Conservation (phyloP, 345 rosid species). For the Geranium rotundifolium region DNA sequence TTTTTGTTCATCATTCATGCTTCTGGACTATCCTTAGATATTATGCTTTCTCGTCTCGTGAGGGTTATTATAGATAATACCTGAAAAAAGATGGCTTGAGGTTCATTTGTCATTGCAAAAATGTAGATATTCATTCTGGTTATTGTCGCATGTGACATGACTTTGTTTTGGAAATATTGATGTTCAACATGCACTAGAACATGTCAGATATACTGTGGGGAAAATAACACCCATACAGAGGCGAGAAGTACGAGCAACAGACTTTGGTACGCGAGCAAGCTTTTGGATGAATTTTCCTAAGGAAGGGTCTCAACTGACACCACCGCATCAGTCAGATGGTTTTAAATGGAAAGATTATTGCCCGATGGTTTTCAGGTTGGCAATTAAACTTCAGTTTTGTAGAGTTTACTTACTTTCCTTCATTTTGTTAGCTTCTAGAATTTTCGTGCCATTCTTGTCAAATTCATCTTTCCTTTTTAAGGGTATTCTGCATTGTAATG, state of each 20-base stretch:
- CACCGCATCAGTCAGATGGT: conserved; percentile 84
- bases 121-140: neutral
- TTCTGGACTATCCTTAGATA: neutral
- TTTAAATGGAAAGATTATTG: conserved; percentile 98
- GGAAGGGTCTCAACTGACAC: conserved; percentile 84
- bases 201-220: conserved; percentile 84
- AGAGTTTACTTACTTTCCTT: neutral
- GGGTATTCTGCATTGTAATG: neutral
- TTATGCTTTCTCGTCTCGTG: too few relatives aligned
- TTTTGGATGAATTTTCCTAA: conserved; percentile 96
- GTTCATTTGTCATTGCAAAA: neutral
- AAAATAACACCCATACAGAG: conserved; percentile 92
- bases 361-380: conserved; percentile 97
- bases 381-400: conserved; percentile 7
- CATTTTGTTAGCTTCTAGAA: neutral
- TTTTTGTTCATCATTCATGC: neutral
- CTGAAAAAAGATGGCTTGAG: neutral
- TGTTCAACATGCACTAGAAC: conserved; percentile 12
- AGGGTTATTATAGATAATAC: neutral
- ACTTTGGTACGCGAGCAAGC: conserved; percentile 91
- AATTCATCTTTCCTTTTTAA: neutral
- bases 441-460: neutral
- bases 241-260: conserved; percentile 76
- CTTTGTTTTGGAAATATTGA: conserved; percentile 2
- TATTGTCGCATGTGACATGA: neutral